These are phyloP conservation scores for Corymbia maculata DNA, from an alignment of 345 rosid genomes.

Conservation along the genomic window DNA sequence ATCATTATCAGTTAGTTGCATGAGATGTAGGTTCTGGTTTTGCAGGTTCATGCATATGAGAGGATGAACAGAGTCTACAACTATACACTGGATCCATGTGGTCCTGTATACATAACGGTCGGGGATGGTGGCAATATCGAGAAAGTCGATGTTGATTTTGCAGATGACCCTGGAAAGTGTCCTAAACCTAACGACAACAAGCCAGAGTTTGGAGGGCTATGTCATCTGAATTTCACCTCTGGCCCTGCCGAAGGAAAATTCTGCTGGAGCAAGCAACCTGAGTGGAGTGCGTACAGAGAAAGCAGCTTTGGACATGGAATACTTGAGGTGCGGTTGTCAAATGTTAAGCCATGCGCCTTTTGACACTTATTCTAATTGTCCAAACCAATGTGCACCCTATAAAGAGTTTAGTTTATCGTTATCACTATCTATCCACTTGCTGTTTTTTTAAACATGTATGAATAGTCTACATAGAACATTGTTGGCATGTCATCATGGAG, in stretches of 20 bases:
- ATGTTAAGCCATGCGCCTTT: not conserved
- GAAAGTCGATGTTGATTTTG: slow-evolving; percentile 55
- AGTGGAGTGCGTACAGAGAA: slow-evolving; percentile 83
- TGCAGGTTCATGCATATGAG: slow-evolving; percentile 91
- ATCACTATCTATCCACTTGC: not conserved
- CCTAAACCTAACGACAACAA: slow-evolving; percentile 53
- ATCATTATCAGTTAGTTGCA: not conserved
- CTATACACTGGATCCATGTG: slow-evolving; percentile 67
- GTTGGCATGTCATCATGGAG: not conserved
- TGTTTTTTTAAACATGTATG: not conserved
- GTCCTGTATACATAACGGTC: slow-evolving; percentile 63
- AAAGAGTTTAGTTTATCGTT: not conserved
- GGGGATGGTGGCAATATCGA: slow-evolving; percentile 94
- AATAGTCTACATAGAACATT: not conserved
- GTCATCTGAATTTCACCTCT: slow-evolving; percentile 54
- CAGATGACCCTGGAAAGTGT: slow-evolving; percentile 73
- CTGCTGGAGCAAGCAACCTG: slow-evolving; percentile 79
- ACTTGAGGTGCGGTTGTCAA: slow-evolving; percentile 44
- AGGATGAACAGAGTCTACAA: slow-evolving; percentile 71
- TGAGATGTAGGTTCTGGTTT: not conserved
- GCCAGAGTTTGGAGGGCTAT: slow-evolving; percentile 62
- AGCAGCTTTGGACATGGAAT: slow-evolving; percentile 94
- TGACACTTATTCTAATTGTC: not conserved
- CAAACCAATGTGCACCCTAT: not conserved
- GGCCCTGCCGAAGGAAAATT: slow-evolving; percentile 79